A percentile compares a stretch with the other conserved stretches of the same genome.
Evolutionary conservation across 352 stramenopile species (phyloP).

Genomic region (Pythium apleroticum): DNA sequence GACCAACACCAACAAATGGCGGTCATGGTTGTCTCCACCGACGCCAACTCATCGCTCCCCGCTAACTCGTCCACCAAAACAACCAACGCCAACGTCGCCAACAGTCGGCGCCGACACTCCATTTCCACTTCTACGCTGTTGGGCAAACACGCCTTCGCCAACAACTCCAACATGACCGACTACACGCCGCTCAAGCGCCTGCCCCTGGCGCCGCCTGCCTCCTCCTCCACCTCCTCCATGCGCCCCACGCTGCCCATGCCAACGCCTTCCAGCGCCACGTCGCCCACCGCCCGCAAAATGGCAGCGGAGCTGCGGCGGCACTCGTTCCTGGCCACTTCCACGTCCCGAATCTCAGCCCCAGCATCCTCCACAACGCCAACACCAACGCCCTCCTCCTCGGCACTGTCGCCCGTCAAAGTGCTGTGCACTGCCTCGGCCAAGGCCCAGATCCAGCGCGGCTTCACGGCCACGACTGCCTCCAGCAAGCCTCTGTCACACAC

Average conservation of each 20-base stretch:
- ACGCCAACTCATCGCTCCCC: background rate
- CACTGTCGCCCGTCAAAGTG: conserved; percentile 20
- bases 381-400: background rate
- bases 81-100: background rate
- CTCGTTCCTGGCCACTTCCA: conserved; percentile 19
- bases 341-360: background rate
- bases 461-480: background rate
- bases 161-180: conserved; percentile 6
- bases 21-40: background rate
- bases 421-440: conserved; percentile 6
- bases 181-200: conserved; percentile 1
- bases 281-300: conserved; percentile 22
- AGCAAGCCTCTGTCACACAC: conserved; percentile 10
- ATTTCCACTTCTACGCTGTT: conserved; percentile 24
- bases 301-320: conserved; percentile 19
- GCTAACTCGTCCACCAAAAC: background rate
- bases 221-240: conserved; percentile 1
- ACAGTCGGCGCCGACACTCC: conserved; percentile 24
- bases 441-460: conserved; percentile 9
- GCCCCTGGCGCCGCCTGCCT: conserved; percentile 6
- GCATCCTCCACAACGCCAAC: background rate
- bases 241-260: conserved; percentile 19
- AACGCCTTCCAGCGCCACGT: conserved; percentile 1
- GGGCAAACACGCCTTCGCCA: background rate
- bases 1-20: conserved; percentile 7